Evolutionary conservation across 352 stramenopile genomes (phyloP).

Genomic region (Globisporangium heterothallicum): DNA sequence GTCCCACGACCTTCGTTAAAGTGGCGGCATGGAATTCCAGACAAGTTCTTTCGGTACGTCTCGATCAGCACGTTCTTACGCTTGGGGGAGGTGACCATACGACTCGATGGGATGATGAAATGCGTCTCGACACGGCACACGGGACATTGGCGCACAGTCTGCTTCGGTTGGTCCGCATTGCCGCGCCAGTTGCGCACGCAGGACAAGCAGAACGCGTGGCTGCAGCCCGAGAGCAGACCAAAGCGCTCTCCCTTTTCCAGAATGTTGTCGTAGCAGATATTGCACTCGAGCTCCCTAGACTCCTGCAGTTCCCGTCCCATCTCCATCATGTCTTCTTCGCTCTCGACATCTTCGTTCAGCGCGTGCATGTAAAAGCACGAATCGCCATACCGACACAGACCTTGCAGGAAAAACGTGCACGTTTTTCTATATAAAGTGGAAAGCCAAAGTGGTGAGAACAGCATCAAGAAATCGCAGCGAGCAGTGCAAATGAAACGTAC

Average conservation of each 20-base stretch:
- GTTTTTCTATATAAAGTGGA: conserved; percentile 40
- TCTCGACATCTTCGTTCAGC: conserved; percentile 33
- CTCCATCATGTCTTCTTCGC: conserved; percentile 40
- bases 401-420: conserved; percentile 82
- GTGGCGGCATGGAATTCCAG: conserved; percentile 73
- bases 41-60: conserved; percentile 71
- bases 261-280: conserved; percentile 83
- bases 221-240: conserved; percentile 74
- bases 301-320: conserved; percentile 60
- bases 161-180: conserved; percentile 57
- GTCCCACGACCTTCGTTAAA: conserved; percentile 77
- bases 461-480: not conserved
- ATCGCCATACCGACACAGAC: conserved; percentile 71
- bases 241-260: conserved; percentile 74
- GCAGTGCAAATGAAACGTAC: conserved; percentile 27
- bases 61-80: conserved; percentile 67
- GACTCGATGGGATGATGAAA: conserved; percentile 81
- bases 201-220: conserved; percentile 76
- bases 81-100: conserved; percentile 60
- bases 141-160: conserved; percentile 73
- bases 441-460: too few relatives aligned
- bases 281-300: conserved; percentile 72
- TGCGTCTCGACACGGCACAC: conserved; percentile 73
- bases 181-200: conserved; percentile 79
- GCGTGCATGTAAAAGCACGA: conserved; percentile 80